Percentiles rank a stretch among this genome's conserved stretches.
Evolutionary conservation across 2,329 filamentous ascomycete species (phyloP).

Genomic region (Xylaria arbuscula): DNA sequence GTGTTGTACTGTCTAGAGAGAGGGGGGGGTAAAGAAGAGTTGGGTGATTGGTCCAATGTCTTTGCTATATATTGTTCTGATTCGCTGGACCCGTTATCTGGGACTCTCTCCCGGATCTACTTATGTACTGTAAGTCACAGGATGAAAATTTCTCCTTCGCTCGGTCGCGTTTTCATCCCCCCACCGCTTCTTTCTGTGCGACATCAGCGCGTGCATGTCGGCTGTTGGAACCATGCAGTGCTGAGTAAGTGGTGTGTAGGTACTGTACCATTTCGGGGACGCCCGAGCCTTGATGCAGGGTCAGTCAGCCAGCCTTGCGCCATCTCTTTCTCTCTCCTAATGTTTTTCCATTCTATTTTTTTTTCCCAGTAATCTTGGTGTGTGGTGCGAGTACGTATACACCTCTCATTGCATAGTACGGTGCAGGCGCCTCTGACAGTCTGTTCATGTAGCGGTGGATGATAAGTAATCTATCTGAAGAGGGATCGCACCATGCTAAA

Average conservation of each 20-base stretch:
- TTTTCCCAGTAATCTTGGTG: background rate
- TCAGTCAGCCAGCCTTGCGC: conserved; percentile 38
- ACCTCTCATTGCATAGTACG: background rate
- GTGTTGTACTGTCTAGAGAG: background rate
- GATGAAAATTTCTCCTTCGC: conserved; percentile 10
- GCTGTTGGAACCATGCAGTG: conserved; percentile 25
- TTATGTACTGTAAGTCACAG: conserved; percentile 20
- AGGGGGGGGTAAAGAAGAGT: background rate
- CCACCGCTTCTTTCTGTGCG: conserved; percentile 34
- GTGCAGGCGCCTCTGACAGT: conserved; percentile 1
- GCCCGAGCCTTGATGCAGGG: conserved; percentile 37
- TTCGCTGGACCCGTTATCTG: conserved; percentile 14
- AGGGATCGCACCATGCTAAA: background rate
- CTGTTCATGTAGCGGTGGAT: background rate
- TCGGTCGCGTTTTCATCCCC: conserved; percentile 16
- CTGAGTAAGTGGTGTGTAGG: conserved; percentile 17
- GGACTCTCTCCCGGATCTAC: background rate
- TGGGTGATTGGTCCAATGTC: conserved; percentile 13
- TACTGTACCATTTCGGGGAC: conserved; percentile 34
- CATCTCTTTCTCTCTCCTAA: background rate
- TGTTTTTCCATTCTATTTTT: background rate
- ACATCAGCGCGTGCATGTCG: conserved; percentile 16
- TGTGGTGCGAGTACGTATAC: background rate
- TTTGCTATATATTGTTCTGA: conserved; percentile 18
- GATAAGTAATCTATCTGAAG: conserved; percentile 5